phyloP scores from a whole-genome alignment of 257 asterid species.

The Gentiana macrophylla region DNA sequence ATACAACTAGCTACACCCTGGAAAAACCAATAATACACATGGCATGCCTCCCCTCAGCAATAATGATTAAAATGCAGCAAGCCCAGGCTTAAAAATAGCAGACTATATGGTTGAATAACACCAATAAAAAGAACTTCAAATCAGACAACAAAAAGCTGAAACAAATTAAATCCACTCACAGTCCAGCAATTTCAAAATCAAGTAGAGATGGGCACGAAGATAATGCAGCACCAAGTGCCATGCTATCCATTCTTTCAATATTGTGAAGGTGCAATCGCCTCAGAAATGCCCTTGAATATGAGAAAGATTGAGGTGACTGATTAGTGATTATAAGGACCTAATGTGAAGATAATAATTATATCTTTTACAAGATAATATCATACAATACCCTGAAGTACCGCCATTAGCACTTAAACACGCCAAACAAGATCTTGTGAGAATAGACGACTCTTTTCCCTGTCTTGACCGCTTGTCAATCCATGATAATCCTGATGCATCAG shows the following conservation, averaged over 20 bases:
- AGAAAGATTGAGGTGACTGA: slow-evolving; percentile 4
- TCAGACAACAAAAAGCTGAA: not conserved
- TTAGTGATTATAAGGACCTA: not conserved
- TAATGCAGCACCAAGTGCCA: slow-evolving; percentile 57
- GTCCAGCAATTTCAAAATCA: slow-evolving; percentile 82
- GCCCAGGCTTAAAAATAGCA: not conserved
- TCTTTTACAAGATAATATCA: not conserved
- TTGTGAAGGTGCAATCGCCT: slow-evolving; percentile 70
- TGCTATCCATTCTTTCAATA: slow-evolving; percentile 65
- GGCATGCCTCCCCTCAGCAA: not conserved
- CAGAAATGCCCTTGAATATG: slow-evolving; percentile 39
- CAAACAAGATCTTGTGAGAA: slow-evolving; percentile 73
- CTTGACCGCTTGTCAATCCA: slow-evolving; percentile 64
- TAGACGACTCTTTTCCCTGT: slow-evolving; percentile 55
- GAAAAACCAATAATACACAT: too few relatives aligned
- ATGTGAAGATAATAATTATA: not conserved
- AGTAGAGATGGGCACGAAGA: slow-evolving; percentile 59
- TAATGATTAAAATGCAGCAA: not conserved
- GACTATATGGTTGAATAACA: not conserved
- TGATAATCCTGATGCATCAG: slow-evolving; percentile 53
- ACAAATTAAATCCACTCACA: slow-evolving; percentile 42
- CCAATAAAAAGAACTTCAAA: not conserved
- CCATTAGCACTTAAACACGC: slow-evolving; percentile 53
- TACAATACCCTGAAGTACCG: slow-evolving; percentile 61
- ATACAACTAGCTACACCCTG: too few relatives aligned